Evolutionary conservation across 345 rosid genomes (phyloP), one percentile per base, ranked within the genome.

Genomic region (Brassica rapa): DNA sequence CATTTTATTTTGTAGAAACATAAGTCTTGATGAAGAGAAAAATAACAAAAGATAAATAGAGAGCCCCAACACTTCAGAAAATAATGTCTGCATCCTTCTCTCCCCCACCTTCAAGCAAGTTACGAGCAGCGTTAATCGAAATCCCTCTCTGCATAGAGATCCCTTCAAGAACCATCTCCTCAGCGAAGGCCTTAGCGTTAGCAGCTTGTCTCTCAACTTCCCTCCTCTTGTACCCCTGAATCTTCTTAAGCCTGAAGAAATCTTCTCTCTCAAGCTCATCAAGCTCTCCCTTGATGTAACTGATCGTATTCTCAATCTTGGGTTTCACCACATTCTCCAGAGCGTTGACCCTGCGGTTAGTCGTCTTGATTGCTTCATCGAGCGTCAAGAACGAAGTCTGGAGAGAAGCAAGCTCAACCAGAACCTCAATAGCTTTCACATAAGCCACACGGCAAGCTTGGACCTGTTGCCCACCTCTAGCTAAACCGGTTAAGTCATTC

Each of bases 181-280:
- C 95, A 0, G 94, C 89, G 79, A 89, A 91, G 25, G 68, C 81
- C 86, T 39, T 85, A 41, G 94, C 81, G 25, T 87, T 41, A 3
- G 84, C 86, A 1, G 74, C 77, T 53, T 89, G 90, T 78, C 80
- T 76, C 83, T 90, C 93, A 0, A 87, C 82, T 66, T 88, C 97
- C 81, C 98, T 87, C 86, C 83, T 93, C 85, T 91, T 89, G 73
- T 84, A 91, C 25, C 94, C 92, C 68, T 88, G 94, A 60, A 91
- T 91, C 93, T 93, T 93, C 87, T 93, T 93, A 59, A 93, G 33
- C 87, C 96, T 84, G 84, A 91, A 93, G 87, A 93, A 93, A 80
- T 93, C 97, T 32, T 93, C 98, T 64, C 97, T 90, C 80, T 93
- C 97, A 15, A 93, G 93, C 83, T 91, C 96, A 79, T 93, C 98